These are phyloP conservation scores for Agaricus sinodeliciosus DNA, from an alignment of 768 basidiomycete species.

Conservation along the genomic window DNA sequence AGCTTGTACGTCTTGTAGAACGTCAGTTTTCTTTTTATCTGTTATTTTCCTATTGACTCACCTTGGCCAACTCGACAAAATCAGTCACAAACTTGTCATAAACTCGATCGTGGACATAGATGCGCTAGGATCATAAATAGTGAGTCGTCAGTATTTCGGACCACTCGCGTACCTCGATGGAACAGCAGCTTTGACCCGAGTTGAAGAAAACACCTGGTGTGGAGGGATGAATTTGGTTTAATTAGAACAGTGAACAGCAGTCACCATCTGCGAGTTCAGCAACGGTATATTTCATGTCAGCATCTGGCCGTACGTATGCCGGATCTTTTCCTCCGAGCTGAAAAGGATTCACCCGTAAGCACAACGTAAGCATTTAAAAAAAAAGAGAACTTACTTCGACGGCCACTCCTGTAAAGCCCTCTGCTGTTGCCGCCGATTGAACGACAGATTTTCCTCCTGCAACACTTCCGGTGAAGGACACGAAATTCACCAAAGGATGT, in stretches of 20 bases:
- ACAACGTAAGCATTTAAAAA: not conserved
- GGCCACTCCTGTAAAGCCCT: constrained; percentile 80
- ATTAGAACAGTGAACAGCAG: constrained; percentile 8
- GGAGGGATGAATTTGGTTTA: not conserved
- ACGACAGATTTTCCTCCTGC: constrained; percentile 69
- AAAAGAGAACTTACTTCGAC: constrained; percentile 51
- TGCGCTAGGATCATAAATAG: constrained; percentile 45
- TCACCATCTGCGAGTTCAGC: constrained; percentile 87
- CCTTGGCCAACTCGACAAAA: constrained; percentile 72
- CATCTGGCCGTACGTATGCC: constrained; percentile 88
- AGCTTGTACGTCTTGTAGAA: constrained; percentile 66
- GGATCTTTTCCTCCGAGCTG: constrained; percentile 97
- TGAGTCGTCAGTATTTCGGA: not conserved
- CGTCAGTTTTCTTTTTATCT: not conserved
- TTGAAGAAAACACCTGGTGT: constrained; percentile 84
- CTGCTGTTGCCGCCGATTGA: constrained; percentile 54
- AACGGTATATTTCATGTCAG: constrained; percentile 75
- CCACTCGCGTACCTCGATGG: constrained; percentile 60
- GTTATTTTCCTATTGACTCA: constrained; percentile 15
- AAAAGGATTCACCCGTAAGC: not conserved
- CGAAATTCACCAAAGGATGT: constrained; percentile 67
- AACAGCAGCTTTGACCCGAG: constrained; percentile 96
- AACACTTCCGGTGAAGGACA: constrained; percentile 89
- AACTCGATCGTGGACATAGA: constrained; percentile 86
- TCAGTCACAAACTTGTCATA: constrained; percentile 75